These are phyloP conservation scores for Blastocrithidia nonstop DNA, from an alignment of 208 protist species.

Conservation along the genomic window DNA sequence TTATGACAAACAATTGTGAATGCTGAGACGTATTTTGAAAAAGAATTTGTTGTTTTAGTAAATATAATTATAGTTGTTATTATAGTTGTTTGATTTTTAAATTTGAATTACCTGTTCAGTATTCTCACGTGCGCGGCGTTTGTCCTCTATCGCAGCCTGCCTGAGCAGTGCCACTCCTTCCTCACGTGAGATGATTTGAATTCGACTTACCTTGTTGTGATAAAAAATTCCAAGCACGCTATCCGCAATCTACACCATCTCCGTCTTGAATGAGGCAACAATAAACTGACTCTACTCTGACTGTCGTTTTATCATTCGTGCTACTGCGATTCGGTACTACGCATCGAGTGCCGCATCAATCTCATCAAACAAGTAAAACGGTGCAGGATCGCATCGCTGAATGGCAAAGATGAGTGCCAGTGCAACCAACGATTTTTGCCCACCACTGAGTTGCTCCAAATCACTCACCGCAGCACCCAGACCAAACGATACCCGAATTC, in stretches of 20 bases:
- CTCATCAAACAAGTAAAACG: slow-evolving; percentile 99
- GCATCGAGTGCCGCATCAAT: slow-evolving; percentile 97
- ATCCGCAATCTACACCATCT: slow-evolving; percentile 90
- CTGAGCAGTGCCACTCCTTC: slow-evolving; percentile 24
- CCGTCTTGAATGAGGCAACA: slow-evolving; percentile 95
- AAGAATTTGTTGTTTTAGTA: too few relatives aligned
- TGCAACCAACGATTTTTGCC: slow-evolving; percentile 97
- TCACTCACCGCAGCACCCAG: slow-evolving; percentile 50
- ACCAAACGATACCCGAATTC: slow-evolving; percentile 87
- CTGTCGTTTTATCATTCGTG: slow-evolving; percentile 89
- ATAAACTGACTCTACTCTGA: slow-evolving; percentile 93
- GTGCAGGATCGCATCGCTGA: slow-evolving; percentile 96
- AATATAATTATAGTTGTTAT: too few relatives aligned
- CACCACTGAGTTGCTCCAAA: slow-evolving; percentile 92
- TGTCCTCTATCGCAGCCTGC: slow-evolving; percentile 46
- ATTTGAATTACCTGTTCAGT: too few relatives aligned
- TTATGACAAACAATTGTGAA: too few relatives aligned
- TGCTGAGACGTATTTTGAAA: too few relatives aligned
- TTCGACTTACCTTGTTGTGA: slow-evolving; percentile 89
- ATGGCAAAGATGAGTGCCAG: slow-evolving; percentile 99
- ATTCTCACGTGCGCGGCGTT: slow-evolving; percentile 38
- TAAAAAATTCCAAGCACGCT: slow-evolving; percentile 91
- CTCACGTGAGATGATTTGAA: slow-evolving; percentile 70
- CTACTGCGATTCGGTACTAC: slow-evolving; percentile 85
- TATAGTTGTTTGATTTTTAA: too few relatives aligned